Percentiles rank a stretch among this genome's conserved stretches.
Conservation (phyloP, 2,329 filamentous ascomycete species). For the Stemphylium lycopersici region DNA sequence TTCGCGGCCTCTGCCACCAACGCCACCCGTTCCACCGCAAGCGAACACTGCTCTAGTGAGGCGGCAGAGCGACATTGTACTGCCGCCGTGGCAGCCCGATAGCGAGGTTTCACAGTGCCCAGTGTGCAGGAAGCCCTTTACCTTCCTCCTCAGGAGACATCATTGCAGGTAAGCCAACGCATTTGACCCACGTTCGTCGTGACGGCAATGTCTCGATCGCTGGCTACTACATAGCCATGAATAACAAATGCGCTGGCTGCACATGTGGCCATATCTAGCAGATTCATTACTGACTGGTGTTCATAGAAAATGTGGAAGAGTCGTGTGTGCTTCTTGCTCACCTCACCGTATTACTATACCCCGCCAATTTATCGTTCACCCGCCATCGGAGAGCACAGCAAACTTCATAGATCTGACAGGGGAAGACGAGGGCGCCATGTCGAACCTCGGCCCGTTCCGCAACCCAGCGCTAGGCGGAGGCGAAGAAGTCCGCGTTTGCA, state of each 20-base stretch:
- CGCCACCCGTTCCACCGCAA: constrained; percentile 18
- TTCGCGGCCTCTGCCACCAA: constrained; percentile 14
- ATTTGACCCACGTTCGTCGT: background rate
- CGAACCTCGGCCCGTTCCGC: constrained; percentile 36
- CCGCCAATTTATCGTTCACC: constrained; percentile 87
- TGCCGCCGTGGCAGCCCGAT: constrained; percentile 90
- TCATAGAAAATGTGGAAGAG: constrained; percentile 82
- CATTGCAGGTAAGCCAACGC: constrained; percentile 73
- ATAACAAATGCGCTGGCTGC: background rate
- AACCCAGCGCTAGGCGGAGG: constrained; percentile 66
- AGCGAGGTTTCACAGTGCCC: constrained; percentile 80
- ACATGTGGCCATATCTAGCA: background rate
- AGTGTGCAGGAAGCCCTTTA: constrained; percentile 81
- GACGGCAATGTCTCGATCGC: background rate
- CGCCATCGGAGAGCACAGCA: constrained; percentile 48
- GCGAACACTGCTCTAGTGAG: constrained; percentile 17
- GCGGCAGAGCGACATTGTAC: constrained; percentile 55
- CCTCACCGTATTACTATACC: constrained; percentile 95
- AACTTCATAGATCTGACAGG: constrained; percentile 54
- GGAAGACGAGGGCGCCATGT: constrained; percentile 42
- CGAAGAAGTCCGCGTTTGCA: constrained; percentile 72
- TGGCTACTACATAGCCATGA: background rate
- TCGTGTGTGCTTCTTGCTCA: constrained; percentile 88
- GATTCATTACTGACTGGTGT: background rate
- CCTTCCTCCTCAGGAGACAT: constrained; percentile 86